phyloP scores from a whole-genome alignment of 805 yeast genomes.

The Wickerhamomyces rabaulensis region DNA sequence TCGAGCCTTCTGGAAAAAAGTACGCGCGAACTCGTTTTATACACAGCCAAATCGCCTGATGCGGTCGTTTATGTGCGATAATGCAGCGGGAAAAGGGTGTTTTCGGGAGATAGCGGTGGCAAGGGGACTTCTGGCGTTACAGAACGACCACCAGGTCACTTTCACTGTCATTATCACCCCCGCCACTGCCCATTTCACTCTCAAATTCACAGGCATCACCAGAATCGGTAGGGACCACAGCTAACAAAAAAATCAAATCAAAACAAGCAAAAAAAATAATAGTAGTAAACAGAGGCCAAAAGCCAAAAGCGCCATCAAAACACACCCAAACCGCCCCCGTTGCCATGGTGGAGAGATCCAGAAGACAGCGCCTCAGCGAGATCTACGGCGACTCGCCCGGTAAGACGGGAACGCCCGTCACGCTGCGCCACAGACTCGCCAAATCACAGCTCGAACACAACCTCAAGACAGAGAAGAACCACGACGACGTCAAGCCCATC shows the following conservation, averaged over 20 bases:
- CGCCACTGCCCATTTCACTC: not conserved
- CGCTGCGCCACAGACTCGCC: slow-evolving; percentile 13
- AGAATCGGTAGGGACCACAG: not conserved
- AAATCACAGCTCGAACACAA: slow-evolving; percentile 12
- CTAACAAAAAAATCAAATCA: not conserved
- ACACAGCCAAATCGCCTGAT: too few relatives aligned
- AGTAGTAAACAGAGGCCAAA: not conserved
- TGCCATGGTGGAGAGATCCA: slow-evolving; percentile 23
- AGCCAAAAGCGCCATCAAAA: too few relatives aligned
- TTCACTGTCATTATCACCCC: too few relatives aligned
- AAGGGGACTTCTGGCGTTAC: too few relatives aligned
- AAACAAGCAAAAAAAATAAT: not conserved
- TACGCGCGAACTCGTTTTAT: too few relatives aligned
- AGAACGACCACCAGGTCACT: too few relatives aligned
- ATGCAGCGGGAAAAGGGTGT: too few relatives aligned
- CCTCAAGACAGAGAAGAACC: slow-evolving; percentile 1
- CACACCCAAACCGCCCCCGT: not conserved
- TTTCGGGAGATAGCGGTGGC: too few relatives aligned
- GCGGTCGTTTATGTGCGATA: too few relatives aligned
- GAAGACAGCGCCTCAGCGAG: slow-evolving; percentile 25
- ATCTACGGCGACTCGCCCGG: slow-evolving; percentile 16
- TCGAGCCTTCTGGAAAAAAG: too few relatives aligned
- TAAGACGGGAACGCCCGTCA: slow-evolving; percentile 6
- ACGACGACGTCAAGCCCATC: not conserved
- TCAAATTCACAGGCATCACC: not conserved